These are phyloP conservation scores for Plantago rigida DNA, from an alignment of 305 asterid genomes.

Conservation along the genomic window DNA sequence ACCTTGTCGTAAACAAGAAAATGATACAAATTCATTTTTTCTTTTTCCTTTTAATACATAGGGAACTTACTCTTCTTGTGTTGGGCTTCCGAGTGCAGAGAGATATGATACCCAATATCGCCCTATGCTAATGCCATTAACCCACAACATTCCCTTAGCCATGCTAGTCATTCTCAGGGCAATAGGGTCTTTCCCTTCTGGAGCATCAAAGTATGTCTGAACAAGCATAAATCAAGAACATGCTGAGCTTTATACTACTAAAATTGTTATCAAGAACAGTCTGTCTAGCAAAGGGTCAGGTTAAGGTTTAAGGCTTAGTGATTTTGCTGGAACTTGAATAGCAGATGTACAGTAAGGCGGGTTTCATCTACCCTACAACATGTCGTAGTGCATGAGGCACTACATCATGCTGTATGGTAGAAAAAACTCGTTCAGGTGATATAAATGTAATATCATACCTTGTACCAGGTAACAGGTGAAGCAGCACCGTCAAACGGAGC, in stretches of 20 bases:
- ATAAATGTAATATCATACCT: constrained; percentile 34
- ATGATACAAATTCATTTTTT: not conserved
- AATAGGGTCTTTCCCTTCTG: constrained; percentile 55
- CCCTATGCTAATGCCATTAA: constrained; percentile 68
- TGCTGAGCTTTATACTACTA: too few relatives aligned
- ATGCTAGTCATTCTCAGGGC: constrained; percentile 53
- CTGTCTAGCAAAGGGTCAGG: too few relatives aligned
- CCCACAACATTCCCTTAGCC: constrained; percentile 84
- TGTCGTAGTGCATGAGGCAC: too few relatives aligned
- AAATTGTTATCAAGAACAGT: too few relatives aligned
- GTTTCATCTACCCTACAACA: too few relatives aligned
- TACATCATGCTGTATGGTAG: too few relatives aligned
- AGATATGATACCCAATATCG: constrained; percentile 76
- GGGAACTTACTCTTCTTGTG: constrained; percentile 69
- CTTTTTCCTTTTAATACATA: not conserved
- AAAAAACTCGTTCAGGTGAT: not conserved
- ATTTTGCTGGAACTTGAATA: too few relatives aligned
- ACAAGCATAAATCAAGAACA: not conserved
- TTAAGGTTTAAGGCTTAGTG: too few relatives aligned
- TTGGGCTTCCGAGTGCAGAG: constrained; percentile 61
- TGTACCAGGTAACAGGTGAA: constrained; percentile 69
- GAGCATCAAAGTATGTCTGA: constrained; percentile 69
- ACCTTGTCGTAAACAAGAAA: not conserved
- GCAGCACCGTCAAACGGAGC: constrained; percentile 20
- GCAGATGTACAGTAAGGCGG: too few relatives aligned